Conservation (phyloP, 768 basidiomycete genomes). For the Coprinellus micaceus region DNA sequence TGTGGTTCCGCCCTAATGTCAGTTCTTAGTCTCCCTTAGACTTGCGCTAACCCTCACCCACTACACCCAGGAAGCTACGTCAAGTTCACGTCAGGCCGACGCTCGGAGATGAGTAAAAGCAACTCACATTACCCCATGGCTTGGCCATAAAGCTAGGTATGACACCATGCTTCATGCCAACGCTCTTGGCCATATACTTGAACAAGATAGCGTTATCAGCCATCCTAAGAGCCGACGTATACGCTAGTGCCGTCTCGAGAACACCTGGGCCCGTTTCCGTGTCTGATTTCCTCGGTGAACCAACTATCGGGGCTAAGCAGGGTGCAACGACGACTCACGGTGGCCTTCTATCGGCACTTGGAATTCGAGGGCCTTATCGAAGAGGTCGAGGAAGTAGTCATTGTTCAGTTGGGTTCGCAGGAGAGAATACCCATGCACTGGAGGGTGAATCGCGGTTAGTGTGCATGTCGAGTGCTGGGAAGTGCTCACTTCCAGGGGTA, state of each 20-base stretch:
- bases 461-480: background rate
- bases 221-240: slow-evolving; percentile 74
- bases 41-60: too few species aligned
- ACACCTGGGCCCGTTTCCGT: slow-evolving; percentile 93
- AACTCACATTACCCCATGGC: slow-evolving; percentile 87
- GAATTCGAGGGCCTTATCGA: slow-evolving; percentile 70
- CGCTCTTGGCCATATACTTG: slow-evolving; percentile 88
- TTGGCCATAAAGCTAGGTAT: slow-evolving; percentile 99
- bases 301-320: background rate
- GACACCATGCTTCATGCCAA: slow-evolving; percentile 85
- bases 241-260: slow-evolving; percentile 82
- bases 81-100: too few species aligned
- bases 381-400: slow-evolving; percentile 85
- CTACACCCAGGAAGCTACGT: slow-evolving; percentile 95
- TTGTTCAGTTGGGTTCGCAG: slow-evolving; percentile 87
- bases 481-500: slow-evolving; percentile 82
- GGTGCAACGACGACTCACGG: slow-evolving; percentile 43
- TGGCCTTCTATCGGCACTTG: slow-evolving; percentile 83
- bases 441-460: slow-evolving; percentile 1
- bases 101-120: too few species aligned
- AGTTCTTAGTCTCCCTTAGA: too few species aligned
- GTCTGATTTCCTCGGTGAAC: slow-evolving; percentile 39
- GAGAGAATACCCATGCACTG: slow-evolving; percentile 97
- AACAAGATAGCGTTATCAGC: slow-evolving; percentile 91
- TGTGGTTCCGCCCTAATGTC: too few species aligned